Evolutionary conservation across 169 alveolate species (phyloP), one percentile per base, ranked within the genome.

Genomic region (Eimeria necatrix): DNA sequence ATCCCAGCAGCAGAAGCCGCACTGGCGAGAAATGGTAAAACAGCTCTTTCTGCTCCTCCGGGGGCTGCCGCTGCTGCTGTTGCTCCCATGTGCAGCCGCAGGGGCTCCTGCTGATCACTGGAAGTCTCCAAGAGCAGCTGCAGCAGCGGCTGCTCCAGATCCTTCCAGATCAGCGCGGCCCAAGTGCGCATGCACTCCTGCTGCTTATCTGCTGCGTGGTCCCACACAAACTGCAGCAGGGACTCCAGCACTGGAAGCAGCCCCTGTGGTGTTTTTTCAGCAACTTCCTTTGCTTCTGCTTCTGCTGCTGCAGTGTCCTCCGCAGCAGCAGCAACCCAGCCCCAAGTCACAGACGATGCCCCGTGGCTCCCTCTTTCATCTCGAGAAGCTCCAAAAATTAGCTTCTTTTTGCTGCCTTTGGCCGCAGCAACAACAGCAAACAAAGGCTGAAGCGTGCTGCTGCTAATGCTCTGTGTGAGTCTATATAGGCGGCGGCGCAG

Each of bases 1-100:
- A 46, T 76, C 9, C 59, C 87, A 49, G 87, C 64, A 76, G 87
- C 87, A 48, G 87, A 22, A 16, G 68, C 61, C 20, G 87, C 87
- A 14, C 41, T 60, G 20, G 87, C 16, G 18, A 48, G 64, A 41
- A 76, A 76, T n/a, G 87, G 68, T 22, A 18, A n/a, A 46, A 53
- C 87, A 18, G 12, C 32, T 46, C 61, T 32, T 49, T 7, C 68
- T 22, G 64, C 53, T 68, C 26, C 78, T 68, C 51, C 48, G 56
- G 85, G n/a, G 32, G 52, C 46, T 46, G 85, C 85, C 22, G 46
- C 87, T 41, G 4, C 87, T 48, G 87, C 81, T 7, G 18, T 52
- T 6, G 46, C 46, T 71, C 41, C 3, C 6, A 10, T 2, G 61
- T 49, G 32, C 46, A 76, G 87, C 87, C 59, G 52, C 12, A 49